Evolutionary conservation across 2,329 filamentous ascomycete genomes (phyloP).

Genomic region (Curvularia hawaiiensis): DNA sequence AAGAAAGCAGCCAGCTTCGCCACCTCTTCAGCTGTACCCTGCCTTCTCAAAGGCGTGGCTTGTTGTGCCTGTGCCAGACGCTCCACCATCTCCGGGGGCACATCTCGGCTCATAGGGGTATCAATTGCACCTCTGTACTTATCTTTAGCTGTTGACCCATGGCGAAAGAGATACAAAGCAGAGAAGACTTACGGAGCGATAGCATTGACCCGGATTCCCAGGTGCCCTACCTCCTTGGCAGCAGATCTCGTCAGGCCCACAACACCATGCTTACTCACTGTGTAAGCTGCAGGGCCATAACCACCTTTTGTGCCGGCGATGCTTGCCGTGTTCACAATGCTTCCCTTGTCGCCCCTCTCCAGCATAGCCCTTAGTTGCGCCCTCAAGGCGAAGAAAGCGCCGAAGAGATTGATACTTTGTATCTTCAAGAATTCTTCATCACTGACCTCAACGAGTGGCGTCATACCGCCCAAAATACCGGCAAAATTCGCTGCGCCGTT

Average conservation of each 20-base stretch:
- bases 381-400: conserved; percentile 38
- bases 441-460: conserved; percentile 7
- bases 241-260: conserved; percentile 44
- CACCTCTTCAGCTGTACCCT: conserved; percentile 35
- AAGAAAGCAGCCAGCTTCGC: conserved; percentile 53
- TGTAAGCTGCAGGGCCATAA: conserved; percentile 41
- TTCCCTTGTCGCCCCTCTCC: background rate
- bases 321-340: conserved; percentile 11
- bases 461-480: conserved; percentile 22
- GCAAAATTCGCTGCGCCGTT: conserved; percentile 51
- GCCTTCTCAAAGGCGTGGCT: background rate
- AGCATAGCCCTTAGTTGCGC: conserved; percentile 39
- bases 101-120: background rate
- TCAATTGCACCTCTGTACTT: background rate
- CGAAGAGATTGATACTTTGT: conserved; percentile 47
- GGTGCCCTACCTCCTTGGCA: conserved; percentile 45
- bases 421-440: conserved; percentile 21
- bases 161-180: background rate
- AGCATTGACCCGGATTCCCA: conserved; percentile 32
- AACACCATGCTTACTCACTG: conserved; percentile 46
- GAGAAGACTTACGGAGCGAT: background rate
- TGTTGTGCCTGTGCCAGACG: background rate
- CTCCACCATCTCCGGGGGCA: background rate
- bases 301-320: conserved; percentile 57
- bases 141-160: background rate